Evolutionary conservation across 106 monocot genomes (phyloP), one percentile per base, ranked within the genome.

Genomic region (Triglochin maritima): DNA sequence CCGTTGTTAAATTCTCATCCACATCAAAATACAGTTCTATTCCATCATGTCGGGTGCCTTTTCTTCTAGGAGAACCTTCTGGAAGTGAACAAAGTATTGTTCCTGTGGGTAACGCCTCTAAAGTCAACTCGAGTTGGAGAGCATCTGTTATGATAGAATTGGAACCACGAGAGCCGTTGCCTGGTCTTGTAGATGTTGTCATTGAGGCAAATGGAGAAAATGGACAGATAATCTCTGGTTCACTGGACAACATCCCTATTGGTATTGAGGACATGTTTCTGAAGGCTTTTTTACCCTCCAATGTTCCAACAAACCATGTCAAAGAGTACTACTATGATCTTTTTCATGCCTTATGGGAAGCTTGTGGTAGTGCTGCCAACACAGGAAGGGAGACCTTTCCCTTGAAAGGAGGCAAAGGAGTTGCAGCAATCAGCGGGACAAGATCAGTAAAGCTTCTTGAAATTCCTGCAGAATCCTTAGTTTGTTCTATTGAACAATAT

Each of bases 201-300:
- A 72, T 96, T 49, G 69, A 80, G 16, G 90, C 96, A 65, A 96
- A 87, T 73, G 71, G 73, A 12, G 96, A 81, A 48, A 80, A 83
- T 72, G 90, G 90, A 16, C 77, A 82, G 68, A 76, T 87, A 60
- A 75, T 96, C 50, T 78, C 83, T 58, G 87, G 90, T 42, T 80
- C 71, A 41, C 81, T 96, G 66, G 71, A 87, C 61, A 77, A 74
- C 50, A 60, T 96, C 14, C 47, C 78, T 43, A 80, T 96, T 6
- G 96, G 96, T 59, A 84, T 96, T 47, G 96, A 90, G 69, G 96
- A 96, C 78, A 86, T 90, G 90, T 96, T 96, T 79, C 75, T 88
- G 17, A 96, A 76, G 80, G 69, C 79, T 66, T 61, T 4, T 50
- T 7, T 82, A 55, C 96, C 96, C 17, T 50, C 74, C 56, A 76